Evolutionary conservation across 2,329 filamentous ascomycete species (phyloP).

Genomic region (Pseudogymnoascus sp.): DNA sequence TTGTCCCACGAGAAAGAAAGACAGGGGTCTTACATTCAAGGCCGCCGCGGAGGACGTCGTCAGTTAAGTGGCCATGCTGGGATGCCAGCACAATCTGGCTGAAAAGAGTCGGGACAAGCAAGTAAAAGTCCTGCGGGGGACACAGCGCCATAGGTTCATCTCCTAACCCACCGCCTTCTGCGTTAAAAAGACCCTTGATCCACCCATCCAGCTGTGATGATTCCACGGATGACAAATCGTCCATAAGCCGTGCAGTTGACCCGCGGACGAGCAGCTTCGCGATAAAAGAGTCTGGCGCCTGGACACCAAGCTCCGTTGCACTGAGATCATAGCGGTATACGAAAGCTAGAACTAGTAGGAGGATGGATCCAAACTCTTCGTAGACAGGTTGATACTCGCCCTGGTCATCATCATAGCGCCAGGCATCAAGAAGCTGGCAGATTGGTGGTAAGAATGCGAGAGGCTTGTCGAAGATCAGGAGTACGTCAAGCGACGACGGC

Average conservation of each 20-base stretch:
- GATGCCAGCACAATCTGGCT: slow-evolving; percentile 66
- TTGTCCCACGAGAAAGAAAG: slow-evolving; percentile 4
- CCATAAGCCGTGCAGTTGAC: slow-evolving; percentile 47
- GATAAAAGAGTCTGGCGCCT: slow-evolving; percentile 56
- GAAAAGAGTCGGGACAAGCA: slow-evolving; percentile 69
- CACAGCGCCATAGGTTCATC: slow-evolving; percentile 79
- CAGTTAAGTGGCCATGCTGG: slow-evolving; percentile 54
- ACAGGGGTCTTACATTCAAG: slow-evolving; percentile 56
- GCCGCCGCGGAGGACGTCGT: slow-evolving; percentile 65
- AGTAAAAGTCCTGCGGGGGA: slow-evolving; percentile 73
- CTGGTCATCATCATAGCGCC: slow-evolving; percentile 77
- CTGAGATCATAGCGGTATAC: slow-evolving; percentile 67
- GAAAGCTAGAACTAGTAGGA: slow-evolving; percentile 66
- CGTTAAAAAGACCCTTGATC: slow-evolving; percentile 43
- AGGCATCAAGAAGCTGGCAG: slow-evolving; percentile 68
- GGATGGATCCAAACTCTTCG: slow-evolving; percentile 73
- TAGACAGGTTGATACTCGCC: slow-evolving; percentile 79
- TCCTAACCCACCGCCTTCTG: slow-evolving; percentile 62
- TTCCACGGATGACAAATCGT: slow-evolving; percentile 58
- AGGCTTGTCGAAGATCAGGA: slow-evolving; percentile 67
- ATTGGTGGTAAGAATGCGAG: slow-evolving; percentile 63
- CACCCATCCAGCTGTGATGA: slow-evolving; percentile 53
- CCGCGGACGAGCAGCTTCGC: slow-evolving; percentile 56
- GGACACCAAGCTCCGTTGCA: slow-evolving; percentile 54
- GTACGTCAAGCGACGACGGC: slow-evolving; percentile 63